These are phyloP conservation scores for Goffeauzyma gilvescens DNA, from an alignment of 768 basidiomycete genomes.

Conservation along the genomic window DNA sequence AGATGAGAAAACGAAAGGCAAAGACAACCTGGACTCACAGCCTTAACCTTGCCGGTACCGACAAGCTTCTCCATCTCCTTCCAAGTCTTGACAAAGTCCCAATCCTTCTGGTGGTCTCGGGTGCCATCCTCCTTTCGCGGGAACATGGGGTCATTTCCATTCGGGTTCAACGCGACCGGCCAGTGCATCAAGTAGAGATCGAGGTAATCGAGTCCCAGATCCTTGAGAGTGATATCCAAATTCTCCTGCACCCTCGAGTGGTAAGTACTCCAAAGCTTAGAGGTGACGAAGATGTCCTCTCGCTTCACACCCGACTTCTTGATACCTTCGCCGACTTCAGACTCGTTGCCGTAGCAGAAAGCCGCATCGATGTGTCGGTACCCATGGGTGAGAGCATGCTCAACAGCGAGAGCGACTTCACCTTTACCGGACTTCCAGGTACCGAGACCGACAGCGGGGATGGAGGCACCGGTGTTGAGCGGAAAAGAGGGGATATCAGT, in stretches of 20 bases:
- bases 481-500: neutral
- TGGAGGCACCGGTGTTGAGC: slow-evolving; percentile 6
- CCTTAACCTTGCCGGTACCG: slow-evolving; percentile 31
- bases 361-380: slow-evolving; percentile 45
- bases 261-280: slow-evolving; percentile 35
- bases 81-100: slow-evolving; percentile 65
- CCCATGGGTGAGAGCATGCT: slow-evolving; percentile 51
- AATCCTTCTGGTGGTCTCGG: slow-evolving; percentile 47
- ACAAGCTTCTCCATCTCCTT: slow-evolving; percentile 52
- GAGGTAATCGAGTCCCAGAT: slow-evolving; percentile 54
- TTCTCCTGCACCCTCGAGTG: slow-evolving; percentile 44
- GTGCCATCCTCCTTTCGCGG: slow-evolving; percentile 33
- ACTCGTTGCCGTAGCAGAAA: slow-evolving; percentile 60
- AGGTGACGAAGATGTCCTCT: slow-evolving; percentile 56
- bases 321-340: slow-evolving; percentile 65
- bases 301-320: slow-evolving; percentile 55
- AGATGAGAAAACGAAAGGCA: no score
- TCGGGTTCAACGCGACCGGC: slow-evolving; percentile 52
- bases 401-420: slow-evolving; percentile 53
- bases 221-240: slow-evolving; percentile 49
- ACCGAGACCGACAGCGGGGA: slow-evolving; percentile 65
- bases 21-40: slow-evolving; percentile 6
- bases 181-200: slow-evolving; percentile 53
- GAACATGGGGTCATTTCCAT: slow-evolving; percentile 20
- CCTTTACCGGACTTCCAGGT: slow-evolving; percentile 60